Percentiles rank a stretch among this genome's conserved stretches.
phyloP scores from a whole-genome alignment of 2,329 filamentous ascomycete species.

The Trichoderma breve region DNA sequence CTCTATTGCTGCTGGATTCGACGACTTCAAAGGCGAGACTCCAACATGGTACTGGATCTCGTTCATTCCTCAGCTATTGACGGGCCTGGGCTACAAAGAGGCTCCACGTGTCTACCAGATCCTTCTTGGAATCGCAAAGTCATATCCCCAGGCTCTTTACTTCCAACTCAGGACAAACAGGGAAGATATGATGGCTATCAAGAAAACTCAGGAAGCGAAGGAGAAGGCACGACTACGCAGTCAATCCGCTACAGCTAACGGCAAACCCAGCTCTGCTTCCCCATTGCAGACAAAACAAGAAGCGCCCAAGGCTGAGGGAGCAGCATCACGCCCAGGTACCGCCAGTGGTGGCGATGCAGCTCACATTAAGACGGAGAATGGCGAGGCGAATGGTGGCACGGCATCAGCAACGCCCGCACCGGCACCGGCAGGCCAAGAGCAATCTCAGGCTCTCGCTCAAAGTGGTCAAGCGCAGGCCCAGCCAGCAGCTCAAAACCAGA shows the following conservation, averaged over 20 bases:
- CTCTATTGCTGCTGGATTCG: slow-evolving; percentile 79
- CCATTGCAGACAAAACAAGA: slow-evolving; percentile 56
- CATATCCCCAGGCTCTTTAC: slow-evolving; percentile 92
- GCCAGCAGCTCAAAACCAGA: slow-evolving; percentile 39
- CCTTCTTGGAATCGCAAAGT: slow-evolving; percentile 89
- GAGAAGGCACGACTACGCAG: slow-evolving; percentile 57
- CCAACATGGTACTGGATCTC: slow-evolving; percentile 99
- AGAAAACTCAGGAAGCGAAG: slow-evolving; percentile 80
- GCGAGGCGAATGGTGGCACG: slow-evolving; percentile 34
- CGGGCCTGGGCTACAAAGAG: slow-evolving; percentile 87
- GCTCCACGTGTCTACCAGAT: slow-evolving; percentile 82
- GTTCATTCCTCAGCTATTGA: slow-evolving; percentile 94
- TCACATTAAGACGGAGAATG: slow-evolving; percentile 46
- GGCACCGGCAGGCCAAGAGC: slow-evolving; percentile 26
- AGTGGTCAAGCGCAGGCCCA: slow-evolving; percentile 23
- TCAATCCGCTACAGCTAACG: slow-evolving; percentile 43
- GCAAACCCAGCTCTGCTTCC: slow-evolving; percentile 43
- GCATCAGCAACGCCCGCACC: slow-evolving; percentile 28
- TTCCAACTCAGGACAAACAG: slow-evolving; percentile 91
- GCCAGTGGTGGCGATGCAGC: slow-evolving; percentile 46
- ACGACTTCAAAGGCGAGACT: slow-evolving; percentile 95
- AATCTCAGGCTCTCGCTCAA: slow-evolving; percentile 15
- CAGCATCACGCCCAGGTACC: slow-evolving; percentile 49
- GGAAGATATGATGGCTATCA: slow-evolving; percentile 90
- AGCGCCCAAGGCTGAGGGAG: slow-evolving; percentile 37